A percentile compares a stretch with the other conserved stretches of the same genome.
These are phyloP conservation scores for Nidula microcarpa DNA, from an alignment of 768 basidiomycete species.

Conservation along the genomic window DNA sequence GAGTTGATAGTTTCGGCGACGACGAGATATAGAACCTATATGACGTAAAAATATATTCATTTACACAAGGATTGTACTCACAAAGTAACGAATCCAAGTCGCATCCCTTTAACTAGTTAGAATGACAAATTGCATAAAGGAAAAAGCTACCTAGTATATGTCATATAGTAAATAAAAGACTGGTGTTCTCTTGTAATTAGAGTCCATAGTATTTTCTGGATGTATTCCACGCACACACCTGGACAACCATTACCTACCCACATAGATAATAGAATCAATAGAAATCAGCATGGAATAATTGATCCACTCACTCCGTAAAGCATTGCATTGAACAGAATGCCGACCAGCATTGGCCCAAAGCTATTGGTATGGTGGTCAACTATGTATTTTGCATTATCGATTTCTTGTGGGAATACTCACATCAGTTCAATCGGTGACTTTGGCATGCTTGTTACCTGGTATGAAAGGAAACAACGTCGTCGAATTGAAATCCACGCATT, in stretches of 20 bases:
- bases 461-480: no score
- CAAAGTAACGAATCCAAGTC: background rate
- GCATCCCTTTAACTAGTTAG: background rate
- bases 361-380: background rate
- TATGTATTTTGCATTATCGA: background rate
- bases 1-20: background rate
- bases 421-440: no score
- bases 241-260: background rate
- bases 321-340: slow-evolving; percentile 13
- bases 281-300: slow-evolving; percentile 5
- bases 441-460: no score
- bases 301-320: slow-evolving; percentile 9
- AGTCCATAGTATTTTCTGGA: no score
- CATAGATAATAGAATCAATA: slow-evolving; percentile 4
- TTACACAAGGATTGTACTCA: background rate
- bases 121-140: no score
- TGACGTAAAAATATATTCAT: background rate
- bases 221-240: background rate
- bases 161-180: no score
- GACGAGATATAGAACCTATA: background rate
- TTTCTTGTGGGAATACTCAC: no score
- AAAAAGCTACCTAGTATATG: no score
- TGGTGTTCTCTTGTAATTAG: no score
- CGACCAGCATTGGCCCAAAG: background rate
- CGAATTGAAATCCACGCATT: no score